Evolutionary conservation across 2,329 filamentous ascomycete species (phyloP), one percentile per base, ranked within the genome.

Genomic region (Penicillium brevicompactum): DNA sequence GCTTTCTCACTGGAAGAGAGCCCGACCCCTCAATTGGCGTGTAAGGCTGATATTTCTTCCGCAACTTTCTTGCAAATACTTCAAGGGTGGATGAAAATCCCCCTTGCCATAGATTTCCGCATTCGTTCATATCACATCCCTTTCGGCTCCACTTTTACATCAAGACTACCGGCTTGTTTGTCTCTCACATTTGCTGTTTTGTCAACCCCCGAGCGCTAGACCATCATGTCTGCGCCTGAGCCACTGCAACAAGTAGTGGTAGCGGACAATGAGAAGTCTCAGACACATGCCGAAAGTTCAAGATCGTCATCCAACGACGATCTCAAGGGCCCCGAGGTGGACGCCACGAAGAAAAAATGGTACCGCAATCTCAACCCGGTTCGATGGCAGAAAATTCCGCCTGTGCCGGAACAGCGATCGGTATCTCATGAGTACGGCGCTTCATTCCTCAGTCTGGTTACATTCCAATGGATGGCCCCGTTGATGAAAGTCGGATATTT

Each of bases 391-490:
- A 69, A 71, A 16, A 74, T 75, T 38, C 84, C 84, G n/a, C 81
- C 83, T 2, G 71, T 87, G 2, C 84, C 85, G 1, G 70, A 80
- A 24, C 75, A 82, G 62, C 75, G 84, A 30, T 67, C 67, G 9
- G 73, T 80, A 0, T 92, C 85, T 5, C 84, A 83, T 58, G 92
- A 97, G 75, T 81, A 91, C 69, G 80, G 78, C 4, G 92, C 92
- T 5, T 78, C 83, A 2, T 87, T 92, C 67, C 82, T 94, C 60
- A 96, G 90, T 75, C 71, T 81, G 53, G 71, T 96, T 21, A 88
- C 88, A 4, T 97, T 96, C 69, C 85, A 91, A 71, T 97, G 93
- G 93, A 93, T 97, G 82, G 86, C 86, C 0, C 87, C 91, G 1
- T 70, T 97, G 52, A 97, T 97, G 92, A 81, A 76, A 60, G 84